Base-by-base conservation (phyloP, 228 moss, liverwort and hornwort genomes). In the Sphagnum magellanicum region DNA sequence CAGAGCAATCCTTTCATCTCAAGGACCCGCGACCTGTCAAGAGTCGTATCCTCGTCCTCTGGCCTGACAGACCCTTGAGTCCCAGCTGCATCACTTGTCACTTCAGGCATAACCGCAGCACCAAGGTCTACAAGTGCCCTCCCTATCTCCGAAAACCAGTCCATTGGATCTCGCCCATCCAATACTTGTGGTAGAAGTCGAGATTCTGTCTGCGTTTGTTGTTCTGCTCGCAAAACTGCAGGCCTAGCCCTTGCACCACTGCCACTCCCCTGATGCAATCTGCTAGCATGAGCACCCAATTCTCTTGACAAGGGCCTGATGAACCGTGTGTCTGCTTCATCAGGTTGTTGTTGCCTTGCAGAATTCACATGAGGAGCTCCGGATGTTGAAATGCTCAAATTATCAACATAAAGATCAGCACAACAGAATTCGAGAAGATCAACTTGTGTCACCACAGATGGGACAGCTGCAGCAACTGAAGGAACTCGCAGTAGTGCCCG, bases 341-440 rank as follows among this genome's bases (percentile, higher is more conserved):
- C 68, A 51, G 51, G 70, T 10, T 64, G 75, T 55, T 55, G 55
- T 55, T 12, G 9, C 5, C 16, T 15, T 4, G 17, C 51, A 67
- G 67, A 67, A 51, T 7, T 16, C 13, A 51, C 46, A 13, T 9
- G 46, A 16, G 65, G 5, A 48, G 65, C 67, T 32, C 32, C 3
- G 61, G 72, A 60, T 51, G 57, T 48, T 50, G 70, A 57, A 16
- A 51, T 53, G 9, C 59, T 72, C 16, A 48, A 6, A 11, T 32
- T 65, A 64, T 74, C 68, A 53, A 63, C 48, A 16, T 69, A 71
- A 48, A 93, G 81, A 74, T 93, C 92, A 67, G 88, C 83, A 68
- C 92, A 93, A 76, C 92, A 93, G 63, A 86, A 93, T 62, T 93
- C 92, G 68, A 93, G 69, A 13, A 93, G 88, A 69, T 93, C 92